Evolutionary conservation across 2,329 filamentous ascomycete genomes (phyloP), one percentile per base, ranked within the genome.

Genomic region (Coleophoma crateriformis): DNA sequence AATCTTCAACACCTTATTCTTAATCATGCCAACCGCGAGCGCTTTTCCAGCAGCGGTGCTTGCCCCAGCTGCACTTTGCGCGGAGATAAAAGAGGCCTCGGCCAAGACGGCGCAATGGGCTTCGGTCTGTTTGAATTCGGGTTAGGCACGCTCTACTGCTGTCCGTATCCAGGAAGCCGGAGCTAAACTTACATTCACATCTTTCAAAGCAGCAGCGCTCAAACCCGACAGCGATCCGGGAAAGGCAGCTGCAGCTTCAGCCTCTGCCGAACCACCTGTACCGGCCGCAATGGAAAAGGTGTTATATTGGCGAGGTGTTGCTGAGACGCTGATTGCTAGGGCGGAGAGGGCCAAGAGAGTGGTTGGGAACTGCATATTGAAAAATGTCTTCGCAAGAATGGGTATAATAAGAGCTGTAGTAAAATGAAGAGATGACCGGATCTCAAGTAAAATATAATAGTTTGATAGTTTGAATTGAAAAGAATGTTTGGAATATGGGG

Each of bases 131-230:
- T 38, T 4, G 14, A 12, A 3, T 38, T 12, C 2, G 35, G 13
- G 15, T n/a, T 27, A 27, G 27, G 27, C 5, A 27, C 6, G 27
- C 8, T 27, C 35, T 6, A n/a, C 7, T 38, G 5, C 11, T 10
- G 10, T 38, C 35, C 3, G 6, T 20, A 40, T 13, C 22, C 13
- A 45, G 32, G 14, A 22, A 14, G 45, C 13, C 12, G 8, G 8
- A 10, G 5, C 27, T 27, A 27, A 2, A 33, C 45, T n/a, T 51
- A 51, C 45, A 44, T n/a, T 51, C 45, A 22, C 14, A 38, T 38
- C 35, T 2, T 3, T 1, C 4, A 46, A 46, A 45, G 19, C 22
- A 40, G 6, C 14, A 48, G 46, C 20, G 45, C 45, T 38, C 35
- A 38, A 17, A 4, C 14, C 7, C 14, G 13, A 7, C 3, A 38